Conservation (phyloP, 345 rosid species). For the Carallia brachiata region DNA sequence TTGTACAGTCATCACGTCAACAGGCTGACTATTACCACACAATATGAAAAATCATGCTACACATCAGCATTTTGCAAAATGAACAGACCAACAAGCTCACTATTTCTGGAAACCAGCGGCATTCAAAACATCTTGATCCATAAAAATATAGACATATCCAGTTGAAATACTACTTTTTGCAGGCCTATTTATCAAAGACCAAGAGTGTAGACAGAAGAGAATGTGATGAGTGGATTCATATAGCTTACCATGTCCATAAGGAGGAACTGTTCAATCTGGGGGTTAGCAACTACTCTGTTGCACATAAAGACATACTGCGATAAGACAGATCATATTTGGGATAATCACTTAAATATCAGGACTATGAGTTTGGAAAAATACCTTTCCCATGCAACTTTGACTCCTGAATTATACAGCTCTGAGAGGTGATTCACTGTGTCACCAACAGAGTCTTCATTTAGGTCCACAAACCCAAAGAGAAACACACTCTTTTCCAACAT, state of each 20-base stretch:
- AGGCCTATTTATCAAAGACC: no score
- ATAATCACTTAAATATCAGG: neutral
- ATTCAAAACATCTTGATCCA: no score
- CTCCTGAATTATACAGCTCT: slow-evolving; percentile 56
- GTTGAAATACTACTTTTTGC: neutral
- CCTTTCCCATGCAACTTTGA: slow-evolving; percentile 61
- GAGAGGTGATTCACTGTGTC: slow-evolving; percentile 47
- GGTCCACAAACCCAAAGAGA: slow-evolving; percentile 68
- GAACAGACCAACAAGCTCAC: no score
- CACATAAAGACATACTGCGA: slow-evolving; percentile 18
- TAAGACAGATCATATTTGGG: neutral
- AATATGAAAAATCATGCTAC: neutral
- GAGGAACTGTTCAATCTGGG: slow-evolving; percentile 57
- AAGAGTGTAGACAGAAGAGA: no score
- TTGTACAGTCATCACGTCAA: neutral
- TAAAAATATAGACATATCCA: neutral
- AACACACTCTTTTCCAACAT: slow-evolving; percentile 67
- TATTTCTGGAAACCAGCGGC: no score
- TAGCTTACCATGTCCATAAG: slow-evolving; percentile 76
- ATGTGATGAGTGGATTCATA: neutral
- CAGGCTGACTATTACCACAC: neutral
- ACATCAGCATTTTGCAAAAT: no score
- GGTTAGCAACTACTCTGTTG: slow-evolving; percentile 51
- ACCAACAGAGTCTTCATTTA: slow-evolving; percentile 40
- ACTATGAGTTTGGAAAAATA: slow-evolving; percentile 23